Evolutionary conservation across 2,329 filamentous ascomycete genomes (phyloP).

Genomic region (Lachnellula cervina): DNA sequence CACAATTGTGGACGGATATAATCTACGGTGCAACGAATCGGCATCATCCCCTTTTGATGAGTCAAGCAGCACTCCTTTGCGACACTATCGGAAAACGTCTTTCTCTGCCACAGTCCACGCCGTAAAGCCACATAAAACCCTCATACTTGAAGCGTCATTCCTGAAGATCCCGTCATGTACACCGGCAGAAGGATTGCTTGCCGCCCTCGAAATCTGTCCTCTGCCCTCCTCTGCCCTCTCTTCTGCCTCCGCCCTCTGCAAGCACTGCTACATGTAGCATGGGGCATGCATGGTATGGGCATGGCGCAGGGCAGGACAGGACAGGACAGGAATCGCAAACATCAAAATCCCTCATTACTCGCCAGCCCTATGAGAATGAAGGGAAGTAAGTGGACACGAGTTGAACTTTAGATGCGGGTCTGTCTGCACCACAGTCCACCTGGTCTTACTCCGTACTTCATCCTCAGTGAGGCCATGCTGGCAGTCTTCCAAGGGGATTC

Average conservation of each 20-base stretch:
- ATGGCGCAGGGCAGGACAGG: not conserved
- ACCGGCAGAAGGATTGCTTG: not conserved
- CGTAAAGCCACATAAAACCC: slow-evolving; percentile 6
- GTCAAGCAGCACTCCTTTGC: not conserved
- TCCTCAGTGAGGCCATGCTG: not conserved
- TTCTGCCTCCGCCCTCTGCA: not conserved
- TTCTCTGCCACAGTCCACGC: not conserved
- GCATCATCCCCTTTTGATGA: not conserved
- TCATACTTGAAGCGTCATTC: not conserved
- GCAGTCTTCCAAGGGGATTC: not conserved
- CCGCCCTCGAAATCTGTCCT: slow-evolving; percentile 5
- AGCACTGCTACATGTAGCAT: too few relatives aligned
- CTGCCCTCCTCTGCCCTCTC: not conserved
- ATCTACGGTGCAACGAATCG: not conserved
- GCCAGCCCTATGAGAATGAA: slow-evolving; percentile 6
- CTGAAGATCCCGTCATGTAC: not conserved
- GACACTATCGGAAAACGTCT: too few relatives aligned
- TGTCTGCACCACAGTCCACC: too few relatives aligned
- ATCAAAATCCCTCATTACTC: slow-evolving; percentile 8
- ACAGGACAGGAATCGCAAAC: not conserved
- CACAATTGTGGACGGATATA: too few relatives aligned
- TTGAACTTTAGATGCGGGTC: not conserved
- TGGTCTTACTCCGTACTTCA: not conserved
- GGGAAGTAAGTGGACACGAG: not conserved
- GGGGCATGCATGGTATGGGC: not conserved